Percentiles rank a stretch among this genome's conserved stretches.
Evolutionary conservation across 768 basidiomycete genomes (phyloP).

Genomic region (Collybia sordida): DNA sequence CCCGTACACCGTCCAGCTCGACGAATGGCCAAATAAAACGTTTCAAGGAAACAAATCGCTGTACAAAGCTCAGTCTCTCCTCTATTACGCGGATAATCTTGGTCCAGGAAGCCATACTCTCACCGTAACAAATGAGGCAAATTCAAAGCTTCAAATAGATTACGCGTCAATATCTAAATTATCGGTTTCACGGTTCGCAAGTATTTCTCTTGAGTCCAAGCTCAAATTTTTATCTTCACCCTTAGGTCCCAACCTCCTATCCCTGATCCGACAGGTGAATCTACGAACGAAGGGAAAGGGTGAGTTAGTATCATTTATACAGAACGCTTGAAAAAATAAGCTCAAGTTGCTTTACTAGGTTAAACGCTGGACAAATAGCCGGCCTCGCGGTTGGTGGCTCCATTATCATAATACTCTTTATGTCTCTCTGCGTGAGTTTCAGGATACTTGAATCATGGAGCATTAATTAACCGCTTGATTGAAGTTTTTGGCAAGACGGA

Average conservation of each 20-base stretch:
- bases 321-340: too few relatives aligned
- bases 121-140: constrained; percentile 26
- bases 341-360: neutral
- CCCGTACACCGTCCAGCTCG: constrained; percentile 20
- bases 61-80: constrained; percentile 11
- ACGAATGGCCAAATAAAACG: constrained; percentile 12
- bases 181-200: neutral
- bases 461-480: neutral
- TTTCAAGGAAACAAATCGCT: constrained; percentile 16
- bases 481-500: constrained; percentile 19
- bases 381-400: constrained; percentile 11
- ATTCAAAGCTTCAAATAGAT: constrained; percentile 27
- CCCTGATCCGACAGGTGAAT: too few relatives aligned
- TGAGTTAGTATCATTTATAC: too few relatives aligned
- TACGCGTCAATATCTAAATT: constrained; percentile 23
- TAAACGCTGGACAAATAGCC: constrained; percentile 9
- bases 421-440: constrained; percentile 15
- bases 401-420: constrained; percentile 9
- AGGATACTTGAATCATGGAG: neutral
- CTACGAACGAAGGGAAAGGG: too few relatives aligned
- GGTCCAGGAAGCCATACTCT: constrained; percentile 27
- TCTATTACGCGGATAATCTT: constrained; percentile 22
- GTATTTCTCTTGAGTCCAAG: too few relatives aligned
- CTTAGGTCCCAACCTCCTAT: too few relatives aligned
- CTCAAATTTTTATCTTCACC: too few relatives aligned